Evolutionary conservation across 176 grass and related monocot species (phyloP).

Genomic region (Elaeis guineensis): DNA sequence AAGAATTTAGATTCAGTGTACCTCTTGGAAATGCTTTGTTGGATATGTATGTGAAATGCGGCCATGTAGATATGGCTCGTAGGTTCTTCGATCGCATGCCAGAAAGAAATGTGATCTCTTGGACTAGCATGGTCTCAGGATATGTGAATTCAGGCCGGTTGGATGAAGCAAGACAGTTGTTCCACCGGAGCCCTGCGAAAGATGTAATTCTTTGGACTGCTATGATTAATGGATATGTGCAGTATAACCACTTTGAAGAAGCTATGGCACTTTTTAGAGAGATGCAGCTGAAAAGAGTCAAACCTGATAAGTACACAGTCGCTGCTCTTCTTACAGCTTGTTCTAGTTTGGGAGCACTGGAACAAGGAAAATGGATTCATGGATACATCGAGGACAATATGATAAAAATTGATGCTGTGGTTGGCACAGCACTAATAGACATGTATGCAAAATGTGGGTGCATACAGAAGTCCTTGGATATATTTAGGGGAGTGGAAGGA

Average conservation of each 20-base stretch:
- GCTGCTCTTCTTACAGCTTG: slow-evolving; percentile 52
- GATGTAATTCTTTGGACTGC: slow-evolving; percentile 65
- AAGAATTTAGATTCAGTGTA: slow-evolving; percentile 29
- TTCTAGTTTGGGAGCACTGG: slow-evolving; percentile 44
- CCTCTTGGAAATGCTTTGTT: slow-evolving; percentile 49
- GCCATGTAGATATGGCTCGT: slow-evolving; percentile 31
- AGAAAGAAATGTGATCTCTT: slow-evolving; percentile 44
- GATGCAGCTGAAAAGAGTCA: slow-evolving; percentile 39
- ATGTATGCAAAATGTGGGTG: slow-evolving; percentile 56
- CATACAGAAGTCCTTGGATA: slow-evolving; percentile 21
- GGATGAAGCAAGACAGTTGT: slow-evolving; percentile 45
- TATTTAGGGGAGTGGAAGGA: slow-evolving; percentile 30
- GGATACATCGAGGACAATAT: slow-evolving; percentile 24
- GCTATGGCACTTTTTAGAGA: slow-evolving; percentile 51
- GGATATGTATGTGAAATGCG: slow-evolving; percentile 59
- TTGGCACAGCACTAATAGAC: slow-evolving; percentile 39
- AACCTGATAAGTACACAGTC: slow-evolving; percentile 54
- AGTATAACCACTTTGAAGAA: slow-evolving; percentile 38
- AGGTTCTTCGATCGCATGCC: slow-evolving; percentile 41
- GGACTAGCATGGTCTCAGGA: slow-evolving; percentile 45
- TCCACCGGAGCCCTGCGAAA: slow-evolving; percentile 35
- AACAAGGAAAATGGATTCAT: slow-evolving; percentile 48
- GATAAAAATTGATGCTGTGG: slow-evolving; percentile 39
- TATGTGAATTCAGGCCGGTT: slow-evolving; percentile 31
- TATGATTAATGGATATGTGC: slow-evolving; percentile 55